A percentile compares a stretch with the other conserved stretches of the same genome.
phyloP scores from a whole-genome alignment of 768 basidiomycete genomes.

The Paxillus ammoniavirescens region DNA sequence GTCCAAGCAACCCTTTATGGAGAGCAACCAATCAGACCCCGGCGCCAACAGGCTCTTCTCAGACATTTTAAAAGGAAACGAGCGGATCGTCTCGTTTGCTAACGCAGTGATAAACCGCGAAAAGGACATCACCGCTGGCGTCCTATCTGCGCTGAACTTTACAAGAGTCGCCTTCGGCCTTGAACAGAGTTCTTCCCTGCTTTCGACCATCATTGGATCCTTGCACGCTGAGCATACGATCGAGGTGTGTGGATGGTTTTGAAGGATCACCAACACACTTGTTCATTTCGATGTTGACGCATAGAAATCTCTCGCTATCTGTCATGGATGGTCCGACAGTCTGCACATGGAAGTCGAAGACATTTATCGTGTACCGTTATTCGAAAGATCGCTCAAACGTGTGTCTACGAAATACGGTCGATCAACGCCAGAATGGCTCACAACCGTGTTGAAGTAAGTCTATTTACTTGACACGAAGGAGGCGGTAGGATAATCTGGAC shows the following conservation, averaged over 20 bases:
- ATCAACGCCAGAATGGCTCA: slow-evolving; percentile 35
- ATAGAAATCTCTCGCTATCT: slow-evolving; percentile 52
- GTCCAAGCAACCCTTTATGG: no score
- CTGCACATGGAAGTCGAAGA: slow-evolving; percentile 52
- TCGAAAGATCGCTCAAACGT: slow-evolving; percentile 39
- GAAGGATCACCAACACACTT: no score
- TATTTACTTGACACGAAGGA: no score
- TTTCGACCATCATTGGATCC: slow-evolving; percentile 10
- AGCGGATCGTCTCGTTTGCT: slow-evolving; percentile 39
- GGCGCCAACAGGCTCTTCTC: not conserved
- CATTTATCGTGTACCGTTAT: slow-evolving; percentile 45
- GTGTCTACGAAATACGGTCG: slow-evolving; percentile 34
- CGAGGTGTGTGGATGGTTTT: slow-evolving; percentile 10
- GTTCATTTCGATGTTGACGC: not conserved
- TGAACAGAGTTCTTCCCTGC: not conserved
- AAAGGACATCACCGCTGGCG: slow-evolving; percentile 40
- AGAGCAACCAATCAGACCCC: no score
- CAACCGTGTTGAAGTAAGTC: slow-evolving; percentile 19
- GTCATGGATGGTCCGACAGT: slow-evolving; percentile 43
- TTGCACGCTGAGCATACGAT: slow-evolving; percentile 15
- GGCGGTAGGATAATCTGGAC: not conserved
- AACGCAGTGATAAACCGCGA: slow-evolving; percentile 40
- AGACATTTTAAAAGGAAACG: slow-evolving; percentile 26
- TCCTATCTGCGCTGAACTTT: slow-evolving; percentile 60
- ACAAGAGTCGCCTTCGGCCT: slow-evolving; percentile 43